Evolutionary conservation across 1,284 basidiomycete genomes (phyloP), one percentile per base, ranked within the genome.

Genomic region (Pyrrhoderma lamaoense): DNA sequence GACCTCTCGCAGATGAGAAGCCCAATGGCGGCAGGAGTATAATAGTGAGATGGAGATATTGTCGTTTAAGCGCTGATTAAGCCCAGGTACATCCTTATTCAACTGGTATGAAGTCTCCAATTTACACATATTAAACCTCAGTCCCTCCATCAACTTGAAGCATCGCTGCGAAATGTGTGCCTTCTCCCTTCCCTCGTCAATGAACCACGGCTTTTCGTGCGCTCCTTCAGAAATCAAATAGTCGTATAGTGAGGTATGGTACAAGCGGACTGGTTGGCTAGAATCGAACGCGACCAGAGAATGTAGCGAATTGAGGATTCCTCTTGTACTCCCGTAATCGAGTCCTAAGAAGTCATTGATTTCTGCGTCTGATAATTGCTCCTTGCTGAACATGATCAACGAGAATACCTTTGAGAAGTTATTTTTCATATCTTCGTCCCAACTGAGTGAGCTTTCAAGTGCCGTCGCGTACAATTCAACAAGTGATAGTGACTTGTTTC

Each of bases 71-170:
- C 38, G 38, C 9, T 44, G 38, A 9, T 45, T 3, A n/a, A 50
- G 39, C 9, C 38, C 19, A 14, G 39, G n/a, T 16, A 50, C 25
- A 9, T 50, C 25, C 13, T 34, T 18, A 18, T 50, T 50, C 5
- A 14, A n/a, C 8, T 16, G 3, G 22, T 7, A 42, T 27, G 39
- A 42, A 14, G 18, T 67, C 71, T 19, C 71, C 73, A 2, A 75
- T 82, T 60, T 81, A 78, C 9, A 75, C 75, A 22, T 71, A 76
- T 54, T 82, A 82, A 62, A 82, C 75, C 59, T 67, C 74, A 8
- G 62, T 21, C 16, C 11, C 27, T 11, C 25, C 46, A 38, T 48
- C 18, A 38, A 19, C n/a, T 40, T 19, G 35, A 48, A 48, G 21
- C 35, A 40, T 3, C 35, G 35, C 19, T 8, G 8, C 4, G 46